A percentile compares a stretch with the other conserved stretches of the same genome.
Conservation (phyloP, 2,329 filamentous ascomycete genomes). For the Triangularia setosa region DNA sequence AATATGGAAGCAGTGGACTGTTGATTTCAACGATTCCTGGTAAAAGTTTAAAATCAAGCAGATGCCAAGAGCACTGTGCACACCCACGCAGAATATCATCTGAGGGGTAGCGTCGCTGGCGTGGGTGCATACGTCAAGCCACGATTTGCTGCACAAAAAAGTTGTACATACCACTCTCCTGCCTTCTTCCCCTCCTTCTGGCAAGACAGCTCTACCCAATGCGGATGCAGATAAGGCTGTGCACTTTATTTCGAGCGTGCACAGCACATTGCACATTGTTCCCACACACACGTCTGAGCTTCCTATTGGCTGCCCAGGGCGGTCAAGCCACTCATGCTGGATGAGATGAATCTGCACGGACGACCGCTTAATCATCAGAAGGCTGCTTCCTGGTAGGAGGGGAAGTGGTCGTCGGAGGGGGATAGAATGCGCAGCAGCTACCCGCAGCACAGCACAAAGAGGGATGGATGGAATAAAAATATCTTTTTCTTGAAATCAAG, state of each 20-base stretch:
- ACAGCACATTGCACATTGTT: constrained; percentile 18
- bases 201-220: constrained; percentile 21
- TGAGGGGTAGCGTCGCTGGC: background rate
- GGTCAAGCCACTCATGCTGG: constrained; percentile 17
- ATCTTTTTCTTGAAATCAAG: constrained; percentile 23
- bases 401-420: constrained; percentile 14
- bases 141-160: constrained; percentile 20
- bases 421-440: constrained; percentile 25
- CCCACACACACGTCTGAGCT: constrained; percentile 1
- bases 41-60: background rate
- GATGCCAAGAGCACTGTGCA: constrained; percentile 1
- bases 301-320: constrained; percentile 19
- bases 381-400: background rate
- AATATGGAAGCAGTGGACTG: background rate
- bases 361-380: constrained; percentile 15
- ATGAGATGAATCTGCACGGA: background rate
- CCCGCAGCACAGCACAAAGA: constrained; percentile 10
- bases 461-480: constrained; percentile 25
- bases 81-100: background rate
- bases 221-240: constrained; percentile 25
- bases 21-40: background rate
- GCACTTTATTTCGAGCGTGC: constrained; percentile 23
- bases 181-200: background rate
- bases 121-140: constrained; percentile 21
- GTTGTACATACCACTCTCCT: constrained; percentile 1